A percentile compares a stretch with the other conserved stretches of the same genome.
Evolutionary conservation across 306 rosid genomes (phyloP).

Genomic region (Glycyrrhiza uralensis): DNA sequence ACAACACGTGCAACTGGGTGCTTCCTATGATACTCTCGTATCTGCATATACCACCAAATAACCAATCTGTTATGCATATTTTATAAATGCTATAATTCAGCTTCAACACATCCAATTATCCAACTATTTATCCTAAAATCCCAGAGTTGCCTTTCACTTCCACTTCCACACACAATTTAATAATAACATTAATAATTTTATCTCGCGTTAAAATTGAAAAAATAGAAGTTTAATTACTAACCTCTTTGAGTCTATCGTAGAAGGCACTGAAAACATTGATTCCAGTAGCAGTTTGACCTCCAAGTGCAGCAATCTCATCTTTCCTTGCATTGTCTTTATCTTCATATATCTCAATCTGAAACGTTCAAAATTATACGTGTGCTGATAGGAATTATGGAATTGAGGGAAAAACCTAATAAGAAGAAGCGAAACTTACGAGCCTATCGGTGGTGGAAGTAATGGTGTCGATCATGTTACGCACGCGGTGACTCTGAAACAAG

Average conservation of each 20-base stretch:
- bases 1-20: slow-evolving; percentile 90
- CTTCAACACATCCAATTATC: neutral
- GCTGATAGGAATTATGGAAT: neutral
- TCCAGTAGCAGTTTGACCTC: slow-evolving; percentile 92
- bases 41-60: slow-evolving; percentile 48
- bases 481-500: slow-evolving; percentile 86
- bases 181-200: no score
- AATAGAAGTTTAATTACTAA: no score
- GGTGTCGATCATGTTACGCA: slow-evolving; percentile 74
- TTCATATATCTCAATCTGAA: slow-evolving; percentile 78
- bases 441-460: slow-evolving; percentile 60
- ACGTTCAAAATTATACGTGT: no score
- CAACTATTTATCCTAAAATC: neutral
- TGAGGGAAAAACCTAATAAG: neutral
- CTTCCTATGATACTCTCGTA: slow-evolving; percentile 93
- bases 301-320: slow-evolving; percentile 95
- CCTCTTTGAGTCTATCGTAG: slow-evolving; percentile 96
- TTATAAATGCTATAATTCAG: neutral
- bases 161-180: neutral
- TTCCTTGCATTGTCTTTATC: slow-evolving; percentile 85
- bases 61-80: neutral
- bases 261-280: slow-evolving; percentile 91
- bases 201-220: no score
- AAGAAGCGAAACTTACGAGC: slow-evolving; percentile 41
- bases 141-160: neutral